Evolutionary conservation across 2,329 filamentous ascomycete genomes (phyloP).

Genomic region (Ceratocystis variospora): DNA sequence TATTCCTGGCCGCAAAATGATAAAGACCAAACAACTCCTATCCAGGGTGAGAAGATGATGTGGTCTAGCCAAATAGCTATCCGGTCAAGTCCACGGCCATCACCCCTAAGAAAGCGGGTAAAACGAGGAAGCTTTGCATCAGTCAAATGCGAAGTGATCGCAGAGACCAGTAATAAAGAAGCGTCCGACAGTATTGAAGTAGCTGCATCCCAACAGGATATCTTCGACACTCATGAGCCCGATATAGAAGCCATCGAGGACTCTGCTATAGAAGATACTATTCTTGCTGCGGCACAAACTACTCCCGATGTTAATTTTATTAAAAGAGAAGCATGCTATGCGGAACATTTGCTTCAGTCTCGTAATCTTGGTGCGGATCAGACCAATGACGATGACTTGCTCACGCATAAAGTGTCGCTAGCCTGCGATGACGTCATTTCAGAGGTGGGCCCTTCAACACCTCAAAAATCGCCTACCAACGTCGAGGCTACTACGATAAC

Average conservation of each 20-base stretch:
- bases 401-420: neutral
- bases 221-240: neutral
- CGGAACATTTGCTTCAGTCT: neutral
- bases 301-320: neutral
- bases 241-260: neutral
- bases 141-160: neutral
- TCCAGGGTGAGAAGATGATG: neutral
- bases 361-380: neutral
- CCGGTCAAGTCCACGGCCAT: conserved; percentile 10
- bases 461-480: neutral
- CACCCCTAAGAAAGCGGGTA: neutral
- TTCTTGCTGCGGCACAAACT: neutral
- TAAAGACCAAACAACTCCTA: neutral
- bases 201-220: neutral
- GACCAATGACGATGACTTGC: neutral
- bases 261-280: conserved; percentile 15
- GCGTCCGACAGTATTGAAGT: neutral
- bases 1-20: neutral
- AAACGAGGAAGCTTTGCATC: neutral
- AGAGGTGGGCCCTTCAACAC: neutral
- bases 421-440: conserved; percentile 6
- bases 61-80: conserved; percentile 17
- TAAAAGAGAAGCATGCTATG: neutral
- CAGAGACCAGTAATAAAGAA: neutral
- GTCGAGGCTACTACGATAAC: neutral